Conservation (phyloP, 2,329 filamentous ascomycete genomes). For the Lasiodiplodia citricola region DNA sequence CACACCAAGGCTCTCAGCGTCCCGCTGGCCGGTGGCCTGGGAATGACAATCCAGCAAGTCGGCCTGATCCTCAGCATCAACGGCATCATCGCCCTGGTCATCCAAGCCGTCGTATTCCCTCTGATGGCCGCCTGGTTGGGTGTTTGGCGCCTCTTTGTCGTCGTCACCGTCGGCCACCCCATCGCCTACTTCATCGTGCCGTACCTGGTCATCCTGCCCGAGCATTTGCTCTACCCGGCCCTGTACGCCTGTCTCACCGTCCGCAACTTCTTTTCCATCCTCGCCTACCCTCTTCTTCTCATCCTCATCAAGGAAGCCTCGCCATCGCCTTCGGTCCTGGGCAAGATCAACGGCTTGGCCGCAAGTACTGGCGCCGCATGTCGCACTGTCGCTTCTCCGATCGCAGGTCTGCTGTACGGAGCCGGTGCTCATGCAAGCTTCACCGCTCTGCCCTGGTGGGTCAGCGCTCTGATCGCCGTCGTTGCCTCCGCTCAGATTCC, state of each 20-base stretch:
- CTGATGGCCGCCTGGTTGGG: constrained; percentile 67
- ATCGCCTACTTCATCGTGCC: constrained; percentile 72
- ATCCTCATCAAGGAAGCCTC: constrained; percentile 76
- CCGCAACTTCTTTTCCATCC: constrained; percentile 71
- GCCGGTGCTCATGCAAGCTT: constrained; percentile 62
- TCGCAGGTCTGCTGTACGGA: constrained; percentile 71
- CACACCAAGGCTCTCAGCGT: constrained; percentile 37
- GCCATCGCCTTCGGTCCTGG: constrained; percentile 65
- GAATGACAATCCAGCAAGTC: constrained; percentile 68
- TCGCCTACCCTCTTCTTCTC: constrained; percentile 70
- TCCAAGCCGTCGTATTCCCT: constrained; percentile 75
- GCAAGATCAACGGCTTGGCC: constrained; percentile 74
- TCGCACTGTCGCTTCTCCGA: constrained; percentile 70
- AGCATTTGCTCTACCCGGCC: constrained; percentile 59
- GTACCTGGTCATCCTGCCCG: constrained; percentile 66
- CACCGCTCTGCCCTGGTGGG: constrained; percentile 69
- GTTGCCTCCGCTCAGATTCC: constrained; percentile 62
- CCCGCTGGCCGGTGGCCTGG: constrained; percentile 64
- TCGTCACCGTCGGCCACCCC: constrained; percentile 70
- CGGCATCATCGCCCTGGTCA: constrained; percentile 72
- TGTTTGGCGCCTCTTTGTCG: constrained; percentile 69
- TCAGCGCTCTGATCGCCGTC: constrained; percentile 60
- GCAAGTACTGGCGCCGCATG: constrained; percentile 74
- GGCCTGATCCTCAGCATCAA: constrained; percentile 73
- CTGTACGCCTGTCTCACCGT: constrained; percentile 70